phyloP scores from a whole-genome alignment of 768 basidiomycete genomes.

The Heimioporus sp. region DNA sequence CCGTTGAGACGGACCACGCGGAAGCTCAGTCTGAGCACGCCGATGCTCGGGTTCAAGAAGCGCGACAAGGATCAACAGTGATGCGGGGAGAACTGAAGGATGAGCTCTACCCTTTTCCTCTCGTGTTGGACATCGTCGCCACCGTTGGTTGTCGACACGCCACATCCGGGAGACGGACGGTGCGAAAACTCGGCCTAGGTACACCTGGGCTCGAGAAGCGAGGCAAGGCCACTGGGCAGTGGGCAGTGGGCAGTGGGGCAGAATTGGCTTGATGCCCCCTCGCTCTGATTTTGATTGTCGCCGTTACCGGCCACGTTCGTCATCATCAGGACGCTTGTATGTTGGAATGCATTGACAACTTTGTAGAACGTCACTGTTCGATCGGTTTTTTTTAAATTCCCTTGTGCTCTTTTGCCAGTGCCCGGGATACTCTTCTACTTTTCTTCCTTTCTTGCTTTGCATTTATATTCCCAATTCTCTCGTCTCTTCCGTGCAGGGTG shows the following conservation, averaged over 20 bases:
- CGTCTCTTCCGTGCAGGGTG: slow-evolving; percentile 8
- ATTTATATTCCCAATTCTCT: slow-evolving; percentile 1
- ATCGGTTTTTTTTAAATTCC: slow-evolving; percentile 31
- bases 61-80: slow-evolving; percentile 47
- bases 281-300: no score
- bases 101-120: neutral
- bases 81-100: slow-evolving; percentile 14
- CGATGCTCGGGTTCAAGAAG: slow-evolving; percentile 55
- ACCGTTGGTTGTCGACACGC: no score
- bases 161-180: no score
- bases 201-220: no score
- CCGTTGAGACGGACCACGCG: slow-evolving; percentile 44
- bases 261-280: no score
- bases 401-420: slow-evolving; percentile 14
- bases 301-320: no score
- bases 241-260: no score
- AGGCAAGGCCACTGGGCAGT: no score
- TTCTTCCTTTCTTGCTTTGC: slow-evolving; percentile 1
- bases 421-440: neutral
- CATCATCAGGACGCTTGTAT: neutral
- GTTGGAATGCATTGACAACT: neutral
- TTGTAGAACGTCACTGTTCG: no score
- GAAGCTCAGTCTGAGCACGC: slow-evolving; percentile 67
- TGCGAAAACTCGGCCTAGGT: no score
- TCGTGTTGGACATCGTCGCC: neutral